Base-by-base conservation (phyloP, 2,329 filamentous ascomycete species). In the Furcasterigmium sp. region DNA sequence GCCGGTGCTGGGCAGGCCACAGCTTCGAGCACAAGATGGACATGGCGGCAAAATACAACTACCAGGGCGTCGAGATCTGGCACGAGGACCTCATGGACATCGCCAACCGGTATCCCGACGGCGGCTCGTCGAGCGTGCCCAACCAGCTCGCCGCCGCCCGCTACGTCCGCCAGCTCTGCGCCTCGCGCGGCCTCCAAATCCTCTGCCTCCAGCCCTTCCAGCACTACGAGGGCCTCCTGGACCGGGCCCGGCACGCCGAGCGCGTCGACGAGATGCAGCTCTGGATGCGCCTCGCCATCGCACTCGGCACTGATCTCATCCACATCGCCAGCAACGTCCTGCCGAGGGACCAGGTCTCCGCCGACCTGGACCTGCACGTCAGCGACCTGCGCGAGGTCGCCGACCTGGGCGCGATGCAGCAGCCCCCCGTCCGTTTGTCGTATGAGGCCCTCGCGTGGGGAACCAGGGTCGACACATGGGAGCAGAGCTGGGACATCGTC, bases 361-460 rank as follows among this genome's bases (percentile, higher is more conserved):
- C 72, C 0, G 67, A 80, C 48, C 53, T 75, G 19, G 62, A 72
- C 19, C 59, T 81, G 9, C 80, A 87, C 44, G 71, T 82, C 2
- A 59, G 67, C 1, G 86, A 91, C 51, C 68, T 90, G 28, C 67
- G 63, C 30, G 68, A 81, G 47, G 69, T 85, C 2, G 84, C 87
- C 1, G 84, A 91, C 45, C 64, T 89, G 46, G 87, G 84, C 1
- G 68, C 76, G 0, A 58, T 63, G 8, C 69, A 81, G 39, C 58
- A 61, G 2, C 80, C 80, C 0, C 66, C 68, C 1, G 73, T 91
- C 19, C 72, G 78, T 8, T 87, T 88, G 53, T 82, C 82, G 1
- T 91, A 87, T 59, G 87, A 93, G 61, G 78, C 77, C 8, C 68
- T 91, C 3, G 80, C 76, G 51, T 91, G 82, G 78, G 85, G 84